Percentiles rank a stretch among this genome's conserved stretches.
phyloP scores from a whole-genome alignment of 2,329 filamentous ascomycete species.

The Penicillium griseofulvum region DNA sequence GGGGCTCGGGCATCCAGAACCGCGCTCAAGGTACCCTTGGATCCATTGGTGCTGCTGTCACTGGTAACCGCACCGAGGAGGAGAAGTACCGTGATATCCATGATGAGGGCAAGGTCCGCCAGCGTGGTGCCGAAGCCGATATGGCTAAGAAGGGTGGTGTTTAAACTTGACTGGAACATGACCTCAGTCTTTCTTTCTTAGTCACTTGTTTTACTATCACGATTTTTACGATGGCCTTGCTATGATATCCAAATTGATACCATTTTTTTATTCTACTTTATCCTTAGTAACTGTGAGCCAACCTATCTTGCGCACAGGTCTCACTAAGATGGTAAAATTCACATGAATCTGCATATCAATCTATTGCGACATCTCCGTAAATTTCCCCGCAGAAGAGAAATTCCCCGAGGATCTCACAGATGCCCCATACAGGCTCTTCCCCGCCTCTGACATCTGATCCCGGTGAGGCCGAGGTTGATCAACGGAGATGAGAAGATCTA shows the following conservation, averaged over 20 bases:
- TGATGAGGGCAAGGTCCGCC: constrained; percentile 77
- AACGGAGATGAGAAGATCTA: neutral
- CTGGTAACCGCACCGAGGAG: constrained; percentile 67
- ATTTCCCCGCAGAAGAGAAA: neutral
- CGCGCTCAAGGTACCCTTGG: constrained; percentile 72
- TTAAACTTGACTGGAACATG: constrained; percentile 5
- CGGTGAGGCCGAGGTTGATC: constrained; percentile 1
- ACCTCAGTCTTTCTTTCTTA: neutral
- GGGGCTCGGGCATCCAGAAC: constrained; percentile 64
- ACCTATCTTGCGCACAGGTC: too few species aligned
- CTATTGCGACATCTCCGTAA: neutral
- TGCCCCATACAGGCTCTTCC: neutral
- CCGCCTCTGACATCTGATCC: constrained; percentile 3
- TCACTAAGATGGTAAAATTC: too few species aligned
- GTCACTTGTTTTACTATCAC: constrained; percentile 2
- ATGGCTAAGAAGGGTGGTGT: constrained; percentile 59
- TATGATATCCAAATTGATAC: constrained; percentile 22
- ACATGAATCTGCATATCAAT: too few species aligned
- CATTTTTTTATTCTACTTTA: neutral
- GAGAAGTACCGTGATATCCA: constrained; percentile 66
- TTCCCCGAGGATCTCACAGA: neutral
- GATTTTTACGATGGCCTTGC: constrained; percentile 12
- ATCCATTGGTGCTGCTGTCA: constrained; percentile 66
- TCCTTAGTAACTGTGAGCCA: too few species aligned
- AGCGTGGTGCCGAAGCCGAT: constrained; percentile 79